Evolutionary conservation across 2,329 filamentous ascomycete species (phyloP), one percentile per base, ranked within the genome.

Genomic region (Colletotrichum sp.): DNA sequence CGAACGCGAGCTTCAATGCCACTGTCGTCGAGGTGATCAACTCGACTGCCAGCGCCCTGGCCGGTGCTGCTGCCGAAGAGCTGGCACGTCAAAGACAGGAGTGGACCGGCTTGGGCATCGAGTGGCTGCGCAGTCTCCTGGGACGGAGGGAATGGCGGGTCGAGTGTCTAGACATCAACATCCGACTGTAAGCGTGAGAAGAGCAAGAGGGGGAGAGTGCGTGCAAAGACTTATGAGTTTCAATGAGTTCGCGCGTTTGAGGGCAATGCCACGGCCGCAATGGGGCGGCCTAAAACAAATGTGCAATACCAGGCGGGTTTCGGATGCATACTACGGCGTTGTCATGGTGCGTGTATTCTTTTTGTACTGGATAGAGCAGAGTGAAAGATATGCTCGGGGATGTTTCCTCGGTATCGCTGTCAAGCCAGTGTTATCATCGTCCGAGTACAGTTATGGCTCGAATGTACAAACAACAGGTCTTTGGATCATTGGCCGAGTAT

Each of bases 141-240:
- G 96, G 96, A 6, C 92, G 92, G 84, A 92, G 94, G 80, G 96
- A 98, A 84, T 98, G 96, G 95, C 92, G 94, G 80, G 91, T 99
- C 78, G 95, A 96, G 73, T 98, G 96, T 84, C 90, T 99, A 85
- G 96, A 98, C 84, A 91, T 99, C 34, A 93, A 96, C 80, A 92
- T 99, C 69, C 89, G 95, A 78, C 86, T 98, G 78, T 97, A 81
- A 88, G 55, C 9, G 30, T n/a, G 3, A 15, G n/a, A 9, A 15
- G 7, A 13, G 18, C 26, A 21, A 10, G 32, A n/a, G 16, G 24
- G 3, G 12, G 32, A 9, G 18, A 18, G 69, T 34, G 21, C 34
- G 63, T 60, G 16, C 36, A 66, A n/a, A 34, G 28, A 32, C 44
- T 71, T 24, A 75, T 52, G 66, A 65, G 15, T 69, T 52, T 65